A percentile compares a stretch with the other conserved stretches of the same genome.
phyloP scores from a whole-genome alignment of 1,284 basidiomycete species.

The Boletellus deceptivus region DNA sequence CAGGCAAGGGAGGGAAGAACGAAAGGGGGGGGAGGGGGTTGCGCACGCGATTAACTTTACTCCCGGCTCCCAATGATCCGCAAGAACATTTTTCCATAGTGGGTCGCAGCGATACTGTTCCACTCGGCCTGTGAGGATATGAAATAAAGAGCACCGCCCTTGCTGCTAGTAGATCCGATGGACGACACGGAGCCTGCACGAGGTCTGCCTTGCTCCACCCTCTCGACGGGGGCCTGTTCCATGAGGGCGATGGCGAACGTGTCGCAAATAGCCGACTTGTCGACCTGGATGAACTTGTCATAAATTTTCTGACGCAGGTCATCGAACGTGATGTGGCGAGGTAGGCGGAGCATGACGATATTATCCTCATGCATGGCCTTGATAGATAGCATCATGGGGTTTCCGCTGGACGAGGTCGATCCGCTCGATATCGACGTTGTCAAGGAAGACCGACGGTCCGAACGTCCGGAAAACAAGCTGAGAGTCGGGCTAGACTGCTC shows the following conservation, averaged over 20 bases:
- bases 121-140: constrained; percentile 42
- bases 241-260: constrained; percentile 54
- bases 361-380: constrained; percentile 62
- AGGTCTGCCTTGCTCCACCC: constrained; percentile 22
- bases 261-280: constrained; percentile 49
- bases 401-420: constrained; percentile 30
- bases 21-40: too few relatives aligned
- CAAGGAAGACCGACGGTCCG: constrained; percentile 24
- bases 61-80: constrained; percentile 35
- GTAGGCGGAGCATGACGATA: constrained; percentile 59
- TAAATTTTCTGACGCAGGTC: constrained; percentile 56
- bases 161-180: constrained; percentile 17
- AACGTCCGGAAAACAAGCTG: constrained; percentile 13
- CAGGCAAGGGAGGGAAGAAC: constrained; percentile 8
- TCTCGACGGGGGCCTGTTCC: constrained; percentile 21
- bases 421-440: constrained; percentile 31
- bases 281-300: constrained; percentile 62
- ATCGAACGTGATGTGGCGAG: constrained; percentile 42
- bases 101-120: constrained; percentile 35
- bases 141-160: constrained; percentile 30
- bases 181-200: constrained; percentile 40
- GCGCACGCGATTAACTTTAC: constrained; percentile 7
- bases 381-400: constrained; percentile 45
- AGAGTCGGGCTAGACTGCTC: constrained; percentile 6
- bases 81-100: constrained; percentile 26